Evolutionary conservation across 768 basidiomycete genomes (phyloP), one percentile per base, ranked within the genome.

Genomic region (Lactarius psammicola): DNA sequence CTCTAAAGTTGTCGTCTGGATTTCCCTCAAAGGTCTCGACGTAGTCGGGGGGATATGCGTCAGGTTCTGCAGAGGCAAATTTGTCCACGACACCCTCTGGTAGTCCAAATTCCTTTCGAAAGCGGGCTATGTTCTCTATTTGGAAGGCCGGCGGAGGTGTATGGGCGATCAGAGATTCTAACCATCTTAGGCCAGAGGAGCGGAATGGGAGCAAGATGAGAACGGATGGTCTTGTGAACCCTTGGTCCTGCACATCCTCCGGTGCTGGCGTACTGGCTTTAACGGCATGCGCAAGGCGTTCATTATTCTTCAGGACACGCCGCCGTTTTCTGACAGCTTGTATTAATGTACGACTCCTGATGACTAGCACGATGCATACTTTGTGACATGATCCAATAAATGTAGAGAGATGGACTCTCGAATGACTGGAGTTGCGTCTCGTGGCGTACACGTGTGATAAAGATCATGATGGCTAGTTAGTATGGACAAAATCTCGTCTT

Each of bases 1-100:
- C 80, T 67, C 94, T 80, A 75, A 99, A 98, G 71, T 87, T 92
- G 74, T 99, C 97, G 72, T 99, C 97, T 33, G 95, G 84, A 73
- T 99, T 99, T n/a, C 97, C 97, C 70, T 86, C 85, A 82, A 98
- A 98, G 61, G 85, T 95, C 70, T 94, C 92, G 11, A 96, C 84
- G 72, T 99, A 96, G 72, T 98, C 97, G 17, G 75, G 73, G 2
- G 96, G 90, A 75, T 95, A 95, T 26, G 84, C 85, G n/a, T 89
- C 92, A 6, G 85, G 84, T 56, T 87, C 85, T 7, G 90, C 88
- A 4, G 79, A 78, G 20, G 87, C 82, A 17, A 97, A 82, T 72
- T 94, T 95, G 77, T 98, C 96, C 15, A 85, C 78, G 11, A 85
- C 84, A 26, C 87, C 93, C 0, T 85, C 77, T 1, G 96, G 94